These are phyloP conservation scores for Penicillium dipodomyicola DNA, from an alignment of 495 filamentous ascomycete species.

Conservation along the genomic window DNA sequence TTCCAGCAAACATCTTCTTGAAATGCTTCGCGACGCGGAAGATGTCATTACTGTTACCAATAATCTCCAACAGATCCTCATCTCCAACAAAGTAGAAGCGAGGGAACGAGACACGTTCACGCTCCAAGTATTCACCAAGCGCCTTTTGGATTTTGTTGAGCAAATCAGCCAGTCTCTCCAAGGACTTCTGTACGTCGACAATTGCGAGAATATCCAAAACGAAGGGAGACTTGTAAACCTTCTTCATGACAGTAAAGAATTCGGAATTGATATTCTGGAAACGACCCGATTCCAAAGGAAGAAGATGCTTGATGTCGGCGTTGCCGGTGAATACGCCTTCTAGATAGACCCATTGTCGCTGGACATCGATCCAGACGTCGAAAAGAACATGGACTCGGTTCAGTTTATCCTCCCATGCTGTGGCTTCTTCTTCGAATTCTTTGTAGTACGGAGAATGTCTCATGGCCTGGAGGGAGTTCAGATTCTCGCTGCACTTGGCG, in stretches of 20 bases:
- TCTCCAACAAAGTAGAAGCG: slow-evolving; percentile 99
- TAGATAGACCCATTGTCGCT: slow-evolving; percentile 98
- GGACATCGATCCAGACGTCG: slow-evolving; percentile 99
- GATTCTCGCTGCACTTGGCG: slow-evolving; percentile 95
- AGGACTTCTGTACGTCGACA: slow-evolving; percentile 87
- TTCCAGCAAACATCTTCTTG: slow-evolving; percentile 99
- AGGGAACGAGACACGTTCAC: slow-evolving; percentile 93
- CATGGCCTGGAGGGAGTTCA: slow-evolving; percentile 98
- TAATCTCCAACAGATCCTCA: slow-evolving; percentile 98
- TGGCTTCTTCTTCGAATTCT: slow-evolving; percentile 96
- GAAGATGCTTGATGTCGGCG: slow-evolving; percentile 96
- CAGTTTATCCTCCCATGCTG: slow-evolving; percentile 94
- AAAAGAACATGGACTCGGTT: slow-evolving; percentile 97
- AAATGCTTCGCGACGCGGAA: slow-evolving; percentile 95
- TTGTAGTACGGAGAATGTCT: slow-evolving; percentile 98
- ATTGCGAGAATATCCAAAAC: slow-evolving; percentile 95
- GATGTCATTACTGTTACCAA: slow-evolving; percentile 97
- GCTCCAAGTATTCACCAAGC: slow-evolving; percentile 95
- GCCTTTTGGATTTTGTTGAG: slow-evolving; percentile 99
- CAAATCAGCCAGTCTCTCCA: slow-evolving; percentile 90
- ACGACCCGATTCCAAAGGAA: slow-evolving; percentile 90
- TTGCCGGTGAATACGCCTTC: slow-evolving; percentile 99
- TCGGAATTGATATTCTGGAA: slow-evolving; percentile 99
- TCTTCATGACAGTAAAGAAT: slow-evolving; percentile 97
- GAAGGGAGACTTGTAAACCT: slow-evolving; percentile 90